Evolutionary conservation across 2,329 filamentous ascomycete genomes (phyloP), one percentile per base, ranked within the genome.

Genomic region (Fusarium tuaranense): DNA sequence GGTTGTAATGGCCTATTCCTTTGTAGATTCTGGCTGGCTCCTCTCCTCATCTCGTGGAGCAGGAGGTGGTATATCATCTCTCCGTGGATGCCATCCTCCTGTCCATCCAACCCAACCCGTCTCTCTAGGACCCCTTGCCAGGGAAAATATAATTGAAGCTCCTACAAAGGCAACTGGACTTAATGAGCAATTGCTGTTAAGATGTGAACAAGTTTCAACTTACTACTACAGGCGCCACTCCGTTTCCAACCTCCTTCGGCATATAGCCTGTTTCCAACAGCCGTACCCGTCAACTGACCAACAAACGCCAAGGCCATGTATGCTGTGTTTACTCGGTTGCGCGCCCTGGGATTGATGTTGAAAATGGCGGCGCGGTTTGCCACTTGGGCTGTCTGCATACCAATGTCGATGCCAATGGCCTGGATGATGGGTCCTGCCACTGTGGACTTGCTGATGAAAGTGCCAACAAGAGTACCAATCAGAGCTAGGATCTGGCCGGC

Each of bases 241-340:
- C 83, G 85, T 9, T 79, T 82, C 88, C 88, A 89, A 0, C 88
- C 88, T 2, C 88, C 87, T 34, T 83, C 77, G 0, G 87, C 87
- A 67, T 88, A 89, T 2, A 89, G 78, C 20, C 84, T 81, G 71
- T 89, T 89, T 0, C 89, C 89, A 6, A 89, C 89, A 2, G 89
- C 86, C 0, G 91, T 92, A 0, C 94, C 94, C 2, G 91, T 92
- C 57, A 97, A 76, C 84, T 97, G 94, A 0, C 94, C 94, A 32
- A 88, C 90, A 78, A 96, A 96, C 0, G 90, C 91, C 9, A 88
- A 87, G 0, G 95, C 87, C 94, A 96, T 97, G 78, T 95, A 97
- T 1, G 92, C 93, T 0, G 94, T 95, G 79, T 97, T 97, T 27
- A 96, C 88, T 5, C 94, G 84, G 82, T 95, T 97, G 6, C 93